Percentiles rank a stretch among this genome's conserved stretches.
Conservation (phyloP, 2,329 filamentous ascomycete species). For the Xylariaceae sp. region DNA sequence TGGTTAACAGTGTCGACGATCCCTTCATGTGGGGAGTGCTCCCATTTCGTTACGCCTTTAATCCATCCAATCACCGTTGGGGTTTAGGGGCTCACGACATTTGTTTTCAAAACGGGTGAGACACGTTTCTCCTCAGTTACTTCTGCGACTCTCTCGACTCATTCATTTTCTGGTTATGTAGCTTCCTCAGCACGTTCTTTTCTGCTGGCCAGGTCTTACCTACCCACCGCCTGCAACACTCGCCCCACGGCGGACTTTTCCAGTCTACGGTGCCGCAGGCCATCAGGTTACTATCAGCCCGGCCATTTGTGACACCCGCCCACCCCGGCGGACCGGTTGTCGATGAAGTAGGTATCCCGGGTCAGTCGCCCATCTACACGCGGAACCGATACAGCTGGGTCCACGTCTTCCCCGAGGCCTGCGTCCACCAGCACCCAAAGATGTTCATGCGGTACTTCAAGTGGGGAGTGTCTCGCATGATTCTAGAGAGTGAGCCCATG, state of each 20-base stretch:
- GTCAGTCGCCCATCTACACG: constrained; percentile 57
- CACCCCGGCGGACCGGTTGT: constrained; percentile 10
- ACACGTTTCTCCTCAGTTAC: constrained; percentile 1
- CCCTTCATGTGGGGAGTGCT: constrained; percentile 89
- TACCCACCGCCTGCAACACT: constrained; percentile 76
- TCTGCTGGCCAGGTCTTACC: constrained; percentile 83
- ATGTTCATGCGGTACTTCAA: constrained; percentile 93
- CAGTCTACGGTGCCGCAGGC: constrained; percentile 85
- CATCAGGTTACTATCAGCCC: constrained; percentile 70
- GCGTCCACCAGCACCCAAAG: constrained; percentile 79
- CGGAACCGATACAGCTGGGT: constrained; percentile 75
- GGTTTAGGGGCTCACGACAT: constrained; percentile 90
- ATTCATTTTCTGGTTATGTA: constrained; percentile 32
- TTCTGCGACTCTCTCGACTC: constrained; percentile 4
- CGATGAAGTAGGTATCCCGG: constrained; percentile 35
- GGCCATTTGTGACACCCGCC: constrained; percentile 38
- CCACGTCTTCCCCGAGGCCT: constrained; percentile 93
- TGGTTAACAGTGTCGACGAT: constrained; percentile 70
- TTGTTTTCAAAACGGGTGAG: constrained; percentile 81
- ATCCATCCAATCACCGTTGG: constrained; percentile 76
- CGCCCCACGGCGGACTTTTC: constrained; percentile 74
- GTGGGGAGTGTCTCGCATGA: constrained; percentile 88
- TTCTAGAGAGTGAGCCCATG: constrained; percentile 81
- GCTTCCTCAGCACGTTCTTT: constrained; percentile 73
- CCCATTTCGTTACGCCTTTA: constrained; percentile 66